Evolutionary conservation across 2,329 filamentous ascomycete species (phyloP).

Genomic region (Alternaria gaisen): DNA sequence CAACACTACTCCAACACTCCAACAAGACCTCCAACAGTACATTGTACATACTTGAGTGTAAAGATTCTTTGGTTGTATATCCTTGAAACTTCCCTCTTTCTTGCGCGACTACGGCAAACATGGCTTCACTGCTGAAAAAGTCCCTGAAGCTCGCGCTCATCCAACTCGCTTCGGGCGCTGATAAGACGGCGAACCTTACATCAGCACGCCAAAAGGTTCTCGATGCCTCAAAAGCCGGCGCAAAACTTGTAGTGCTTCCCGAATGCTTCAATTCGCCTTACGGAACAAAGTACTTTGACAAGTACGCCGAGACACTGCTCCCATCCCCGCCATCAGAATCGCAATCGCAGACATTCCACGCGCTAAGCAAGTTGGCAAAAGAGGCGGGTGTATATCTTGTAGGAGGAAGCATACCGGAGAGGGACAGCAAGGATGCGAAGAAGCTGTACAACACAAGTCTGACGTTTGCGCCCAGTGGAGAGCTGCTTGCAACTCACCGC

Average conservation of each 20-base stretch:
- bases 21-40: constrained; percentile 5
- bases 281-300: constrained; percentile 87
- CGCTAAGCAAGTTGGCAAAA: constrained; percentile 79
- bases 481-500: constrained; percentile 85
- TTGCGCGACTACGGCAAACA: constrained; percentile 5
- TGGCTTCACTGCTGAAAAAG: constrained; percentile 47
- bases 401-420: constrained; percentile 92
- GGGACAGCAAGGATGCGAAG: constrained; percentile 63
- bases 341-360: constrained; percentile 84
- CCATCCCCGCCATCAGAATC: constrained; percentile 76
- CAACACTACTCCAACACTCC: constrained; percentile 13
- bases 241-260: constrained; percentile 87
- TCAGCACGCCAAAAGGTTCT: constrained; percentile 84
- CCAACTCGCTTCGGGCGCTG: constrained; percentile 65
- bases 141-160: constrained; percentile 52
- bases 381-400: constrained; percentile 84
- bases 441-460: constrained; percentile 91
- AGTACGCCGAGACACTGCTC: constrained; percentile 88
- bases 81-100: not conserved
- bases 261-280: constrained; percentile 99
- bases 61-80: not conserved
- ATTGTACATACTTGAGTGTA: not conserved
- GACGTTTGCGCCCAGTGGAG: constrained; percentile 79
- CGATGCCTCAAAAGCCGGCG: constrained; percentile 77
- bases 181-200: constrained; percentile 85